Conservation (phyloP, 208 protist species). For the Herpetomonas tarakana region DNA sequence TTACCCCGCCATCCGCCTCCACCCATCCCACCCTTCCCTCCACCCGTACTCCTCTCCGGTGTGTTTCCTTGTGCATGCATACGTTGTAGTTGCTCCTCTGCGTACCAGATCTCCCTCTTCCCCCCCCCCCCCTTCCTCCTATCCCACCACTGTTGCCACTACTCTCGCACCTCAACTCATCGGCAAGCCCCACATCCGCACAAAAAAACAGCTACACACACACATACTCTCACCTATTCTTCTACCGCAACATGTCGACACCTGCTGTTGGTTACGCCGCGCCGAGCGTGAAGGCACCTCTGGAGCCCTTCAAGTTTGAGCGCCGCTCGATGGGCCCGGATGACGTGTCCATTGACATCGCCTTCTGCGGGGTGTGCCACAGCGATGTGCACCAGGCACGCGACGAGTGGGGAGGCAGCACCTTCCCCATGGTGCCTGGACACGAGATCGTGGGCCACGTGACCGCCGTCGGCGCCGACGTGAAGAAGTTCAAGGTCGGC, state of each 20-base stretch:
- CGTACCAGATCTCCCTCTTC: background rate
- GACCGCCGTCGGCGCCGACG: slow-evolving; percentile 36
- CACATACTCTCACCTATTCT: no score
- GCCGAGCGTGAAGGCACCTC: slow-evolving; percentile 27
- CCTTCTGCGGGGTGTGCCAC: slow-evolving; percentile 81
- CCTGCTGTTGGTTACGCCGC: slow-evolving; percentile 41
- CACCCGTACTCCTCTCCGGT: no score
- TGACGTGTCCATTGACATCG: slow-evolving; percentile 65
- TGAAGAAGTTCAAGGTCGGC: slow-evolving; percentile 58
- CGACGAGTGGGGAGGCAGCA: slow-evolving; percentile 62
- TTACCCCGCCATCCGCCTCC: background rate
- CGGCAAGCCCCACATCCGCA: background rate
- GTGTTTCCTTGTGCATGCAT: background rate
- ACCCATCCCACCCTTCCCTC: background rate
- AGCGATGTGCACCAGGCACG: slow-evolving; percentile 72
- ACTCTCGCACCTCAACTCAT: background rate
- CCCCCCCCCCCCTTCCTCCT: background rate
- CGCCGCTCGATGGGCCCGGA: slow-evolving; percentile 37
- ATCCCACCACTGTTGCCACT: background rate
- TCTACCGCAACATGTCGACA: slow-evolving; percentile 44
- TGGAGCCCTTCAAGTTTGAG: slow-evolving; percentile 46
- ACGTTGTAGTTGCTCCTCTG: background rate
- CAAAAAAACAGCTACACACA: background rate
- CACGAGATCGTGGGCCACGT: slow-evolving; percentile 87
- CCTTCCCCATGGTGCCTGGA: slow-evolving; percentile 74